phyloP scores from a whole-genome alignment of 306 rosid species.

The Neltuma alba region DNA sequence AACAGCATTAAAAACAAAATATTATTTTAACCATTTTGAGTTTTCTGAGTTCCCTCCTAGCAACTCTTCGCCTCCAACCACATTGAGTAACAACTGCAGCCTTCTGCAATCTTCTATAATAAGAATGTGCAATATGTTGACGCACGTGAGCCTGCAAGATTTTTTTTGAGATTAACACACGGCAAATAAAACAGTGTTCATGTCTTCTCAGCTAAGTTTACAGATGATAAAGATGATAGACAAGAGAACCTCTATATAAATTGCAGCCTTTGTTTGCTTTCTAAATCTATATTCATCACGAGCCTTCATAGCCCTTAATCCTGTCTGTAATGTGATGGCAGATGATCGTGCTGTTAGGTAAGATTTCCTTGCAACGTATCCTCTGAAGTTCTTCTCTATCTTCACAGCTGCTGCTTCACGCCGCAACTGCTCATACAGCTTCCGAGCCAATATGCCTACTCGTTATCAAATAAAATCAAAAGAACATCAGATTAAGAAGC shows the following conservation, averaged over 20 bases:
- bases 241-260: conserved; percentile 70
- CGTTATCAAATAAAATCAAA: conserved; percentile 38
- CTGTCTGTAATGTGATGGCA: conserved; percentile 85
- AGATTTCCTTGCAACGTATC: conserved; percentile 64
- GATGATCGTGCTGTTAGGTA: conserved; percentile 56
- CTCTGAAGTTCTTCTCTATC: conserved; percentile 80
- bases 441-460: conserved; percentile 81
- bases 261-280: conserved; percentile 94
- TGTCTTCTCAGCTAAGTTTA: conserved; percentile 29
- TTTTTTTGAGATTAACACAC: conserved; percentile 23
- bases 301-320: conserved; percentile 97
- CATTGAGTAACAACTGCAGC: conserved; percentile 88
- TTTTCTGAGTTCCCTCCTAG: conserved; percentile 88
- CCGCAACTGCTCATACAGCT: conserved; percentile 76
- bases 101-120: conserved; percentile 81
- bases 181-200: not conserved
- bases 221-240: conserved; percentile 26
- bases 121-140: conserved; percentile 67
- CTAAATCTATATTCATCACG: conserved; percentile 96
- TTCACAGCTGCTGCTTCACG: conserved; percentile 92
- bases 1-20: conserved; percentile 31
- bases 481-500: conserved; percentile 34
- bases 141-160: conserved; percentile 79
- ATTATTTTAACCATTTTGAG: conserved; percentile 83
- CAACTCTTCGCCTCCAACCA: conserved; percentile 95